Percentiles rank a stretch among this genome's conserved stretches.
Evolutionary conservation across 106 monocot genomes (phyloP).

Genomic region (Dendrobium nobile): DNA sequence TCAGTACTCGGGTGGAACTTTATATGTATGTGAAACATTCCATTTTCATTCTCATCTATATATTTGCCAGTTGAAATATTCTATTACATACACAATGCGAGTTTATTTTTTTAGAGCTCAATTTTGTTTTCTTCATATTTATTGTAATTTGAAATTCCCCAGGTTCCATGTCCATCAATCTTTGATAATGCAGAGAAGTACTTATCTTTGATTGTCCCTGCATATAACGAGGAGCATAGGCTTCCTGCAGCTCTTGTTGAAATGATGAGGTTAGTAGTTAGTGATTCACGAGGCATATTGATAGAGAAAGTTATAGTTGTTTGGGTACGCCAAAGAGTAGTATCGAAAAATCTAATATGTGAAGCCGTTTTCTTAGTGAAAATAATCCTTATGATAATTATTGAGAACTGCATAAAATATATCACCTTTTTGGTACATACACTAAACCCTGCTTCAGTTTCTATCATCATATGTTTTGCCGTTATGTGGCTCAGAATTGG

Average conservation of each 20-base stretch:
- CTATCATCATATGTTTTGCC: background rate
- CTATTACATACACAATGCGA: background rate
- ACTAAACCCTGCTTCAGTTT: background rate
- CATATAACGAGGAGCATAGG: conserved; percentile 88
- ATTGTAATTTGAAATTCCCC: background rate
- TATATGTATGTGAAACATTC: background rate
- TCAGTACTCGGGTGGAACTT: background rate
- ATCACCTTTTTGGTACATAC: background rate
- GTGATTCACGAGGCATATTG: background rate
- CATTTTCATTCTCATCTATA: background rate
- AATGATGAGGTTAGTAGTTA: conserved; percentile 64
- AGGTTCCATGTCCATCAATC: conserved; percentile 89
- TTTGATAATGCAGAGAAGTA: conserved; percentile 95
- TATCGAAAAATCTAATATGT: background rate
- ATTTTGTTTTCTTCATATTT: background rate
- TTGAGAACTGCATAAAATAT: background rate
- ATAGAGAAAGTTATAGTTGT: background rate
- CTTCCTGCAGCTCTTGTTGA: conserved; percentile 83
- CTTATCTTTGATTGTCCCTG: conserved; percentile 89
- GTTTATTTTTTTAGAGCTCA: background rate
- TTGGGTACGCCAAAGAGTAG: background rate
- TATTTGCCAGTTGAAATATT: background rate
- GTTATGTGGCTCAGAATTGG: background rate
- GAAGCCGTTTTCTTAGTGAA: background rate
- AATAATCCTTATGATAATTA: background rate